These are phyloP conservation scores for Sphaerostilbella broomeana DNA, from an alignment of 2,329 filamentous ascomycete genomes.

Conservation along the genomic window DNA sequence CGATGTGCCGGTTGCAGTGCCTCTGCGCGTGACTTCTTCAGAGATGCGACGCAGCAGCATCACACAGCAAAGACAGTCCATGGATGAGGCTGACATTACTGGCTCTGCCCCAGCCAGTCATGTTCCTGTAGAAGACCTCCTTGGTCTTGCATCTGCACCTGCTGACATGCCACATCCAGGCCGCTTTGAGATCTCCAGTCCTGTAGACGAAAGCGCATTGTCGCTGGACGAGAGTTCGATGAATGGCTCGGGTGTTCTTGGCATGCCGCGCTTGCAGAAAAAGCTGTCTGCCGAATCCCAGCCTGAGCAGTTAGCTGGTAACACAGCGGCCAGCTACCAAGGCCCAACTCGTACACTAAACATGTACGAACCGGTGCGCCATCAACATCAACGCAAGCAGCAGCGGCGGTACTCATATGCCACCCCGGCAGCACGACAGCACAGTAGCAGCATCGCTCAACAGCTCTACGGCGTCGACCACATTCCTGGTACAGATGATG, in stretches of 20 bases:
- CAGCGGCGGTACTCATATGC: constrained; percentile 51
- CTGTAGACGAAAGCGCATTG: constrained; percentile 34
- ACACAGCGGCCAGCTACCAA: constrained; percentile 33
- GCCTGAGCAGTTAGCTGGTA: constrained; percentile 15
- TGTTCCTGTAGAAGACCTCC: constrained; percentile 54
- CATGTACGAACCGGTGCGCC: constrained; percentile 40
- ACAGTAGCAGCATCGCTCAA: constrained; percentile 46
- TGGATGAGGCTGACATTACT: constrained; percentile 86
- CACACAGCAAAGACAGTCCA: constrained; percentile 41
- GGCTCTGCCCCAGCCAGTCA: constrained; percentile 28
- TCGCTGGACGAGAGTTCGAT: constrained; percentile 31
- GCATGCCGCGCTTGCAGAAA: background rate
- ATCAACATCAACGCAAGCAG: constrained; percentile 30
- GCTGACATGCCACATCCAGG: constrained; percentile 67
- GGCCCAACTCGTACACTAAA: constrained; percentile 36
- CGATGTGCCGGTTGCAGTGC: constrained; percentile 89
- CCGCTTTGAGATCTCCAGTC: constrained; percentile 59
- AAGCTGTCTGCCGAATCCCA: constrained; percentile 2
- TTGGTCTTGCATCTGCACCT: constrained; percentile 57
- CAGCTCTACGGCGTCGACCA: constrained; percentile 41
- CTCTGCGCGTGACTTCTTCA: constrained; percentile 76
- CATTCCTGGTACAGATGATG: constrained; percentile 50
- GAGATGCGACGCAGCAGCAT: constrained; percentile 73
- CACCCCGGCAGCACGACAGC: constrained; percentile 40
- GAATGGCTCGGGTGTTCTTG: constrained; percentile 17